Percentiles rank a stretch among this genome's conserved stretches.
phyloP scores from a whole-genome alignment of 106 monocot genomes.

The Cymbidium sinense region DNA sequence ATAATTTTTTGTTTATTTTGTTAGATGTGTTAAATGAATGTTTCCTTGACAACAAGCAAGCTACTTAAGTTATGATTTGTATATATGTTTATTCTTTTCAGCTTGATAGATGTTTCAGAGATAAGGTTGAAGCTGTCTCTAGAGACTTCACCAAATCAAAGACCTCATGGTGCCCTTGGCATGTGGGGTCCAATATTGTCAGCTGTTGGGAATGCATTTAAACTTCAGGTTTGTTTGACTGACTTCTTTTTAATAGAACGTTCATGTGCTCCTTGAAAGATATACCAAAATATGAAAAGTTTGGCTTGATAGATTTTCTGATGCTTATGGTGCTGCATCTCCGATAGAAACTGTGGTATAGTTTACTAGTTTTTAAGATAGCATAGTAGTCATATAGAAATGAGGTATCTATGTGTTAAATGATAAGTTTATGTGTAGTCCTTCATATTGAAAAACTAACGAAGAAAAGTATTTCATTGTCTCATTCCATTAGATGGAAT shows the following conservation, averaged over 20 bases:
- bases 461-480: too few species aligned
- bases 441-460: too few species aligned
- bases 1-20: too few species aligned
- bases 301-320: neutral
- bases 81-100: constrained; percentile 30
- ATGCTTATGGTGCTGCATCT: neutral
- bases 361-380: neutral
- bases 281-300: neutral
- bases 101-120: constrained; percentile 95
- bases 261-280: neutral
- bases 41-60: too few species aligned
- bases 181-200: constrained; percentile 95
- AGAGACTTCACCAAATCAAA: constrained; percentile 85
- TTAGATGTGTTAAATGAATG: too few species aligned
- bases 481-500: too few species aligned
- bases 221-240: constrained; percentile 68
- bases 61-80: neutral
- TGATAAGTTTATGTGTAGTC: neutral
- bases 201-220: constrained; percentile 92
- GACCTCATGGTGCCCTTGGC: constrained; percentile 90
- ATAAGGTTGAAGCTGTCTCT: constrained; percentile 83
- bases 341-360: neutral
- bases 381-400: neutral
- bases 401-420: neutral
- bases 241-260: neutral